Conservation (phyloP, 179 eudicot species). For the Actinidia arguta region DNA sequence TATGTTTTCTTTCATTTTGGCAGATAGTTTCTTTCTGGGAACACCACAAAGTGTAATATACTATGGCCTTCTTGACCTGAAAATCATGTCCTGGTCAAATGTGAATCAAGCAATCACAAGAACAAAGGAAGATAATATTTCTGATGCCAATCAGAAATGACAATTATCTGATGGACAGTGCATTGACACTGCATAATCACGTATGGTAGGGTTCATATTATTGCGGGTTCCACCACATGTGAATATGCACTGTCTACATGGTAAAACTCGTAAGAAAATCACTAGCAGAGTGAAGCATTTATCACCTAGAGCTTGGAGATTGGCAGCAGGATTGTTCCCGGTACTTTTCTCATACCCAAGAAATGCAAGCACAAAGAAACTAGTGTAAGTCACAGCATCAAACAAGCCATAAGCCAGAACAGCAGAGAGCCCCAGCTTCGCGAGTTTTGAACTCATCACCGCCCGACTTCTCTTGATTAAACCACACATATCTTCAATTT, state of each 20-base stretch:
- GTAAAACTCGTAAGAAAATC: neutral
- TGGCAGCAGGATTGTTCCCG: constrained; percentile 73
- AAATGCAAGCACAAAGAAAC: constrained; percentile 61
- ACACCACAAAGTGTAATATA: too few species aligned
- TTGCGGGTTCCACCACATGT: too few species aligned
- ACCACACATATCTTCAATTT: neutral
- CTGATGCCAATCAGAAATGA: neutral
- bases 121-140: neutral
- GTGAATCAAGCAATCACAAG: neutral
- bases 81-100: neutral
- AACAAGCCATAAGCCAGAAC: constrained; percentile 63
- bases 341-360: constrained; percentile 71
- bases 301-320: constrained; percentile 63
- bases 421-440: constrained; percentile 63
- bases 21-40: too few species aligned
- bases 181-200: too few species aligned
- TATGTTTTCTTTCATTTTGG: too few species aligned
- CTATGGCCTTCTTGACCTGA: neutral
- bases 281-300: neutral
- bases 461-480: constrained; percentile 52
- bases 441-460: constrained; percentile 55
- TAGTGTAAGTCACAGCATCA: constrained; percentile 64
- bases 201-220: too few species aligned
- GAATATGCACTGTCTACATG: too few species aligned
- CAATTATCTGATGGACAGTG: neutral